These are phyloP conservation scores for Epicoccum nigrum DNA, from an alignment of 2,329 filamentous ascomycete genomes.

Conservation along the genomic window DNA sequence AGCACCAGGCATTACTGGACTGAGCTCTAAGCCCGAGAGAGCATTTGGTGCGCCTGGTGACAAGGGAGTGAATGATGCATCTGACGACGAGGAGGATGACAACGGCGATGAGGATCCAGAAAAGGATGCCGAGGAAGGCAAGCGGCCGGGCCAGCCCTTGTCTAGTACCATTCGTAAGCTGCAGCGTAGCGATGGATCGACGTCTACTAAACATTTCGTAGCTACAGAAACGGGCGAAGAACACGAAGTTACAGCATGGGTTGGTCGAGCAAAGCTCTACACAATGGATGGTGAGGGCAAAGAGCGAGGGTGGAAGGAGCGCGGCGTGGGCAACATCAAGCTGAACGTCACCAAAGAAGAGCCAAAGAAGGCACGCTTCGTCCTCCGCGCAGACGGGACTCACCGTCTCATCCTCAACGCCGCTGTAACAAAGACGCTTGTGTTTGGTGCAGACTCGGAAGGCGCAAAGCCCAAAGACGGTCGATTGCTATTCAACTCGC, in stretches of 20 bases:
- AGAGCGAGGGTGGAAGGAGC: slow-evolving; percentile 81
- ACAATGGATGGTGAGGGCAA: slow-evolving; percentile 66
- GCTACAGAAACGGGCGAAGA: slow-evolving; percentile 87
- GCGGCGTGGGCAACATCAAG: slow-evolving; percentile 82
- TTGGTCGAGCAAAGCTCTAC: slow-evolving; percentile 83
- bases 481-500: slow-evolving; percentile 67
- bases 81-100: slow-evolving; percentile 58
- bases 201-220: slow-evolving; percentile 22
- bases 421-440: slow-evolving; percentile 76
- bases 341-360: slow-evolving; percentile 63
- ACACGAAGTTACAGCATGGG: slow-evolving; percentile 75
- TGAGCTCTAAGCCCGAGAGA: slow-evolving; percentile 67
- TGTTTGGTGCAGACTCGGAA: slow-evolving; percentile 71
- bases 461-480: slow-evolving; percentile 72
- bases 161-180: slow-evolving; percentile 12
- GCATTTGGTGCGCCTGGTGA: slow-evolving; percentile 78
- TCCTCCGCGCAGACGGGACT: slow-evolving; percentile 91
- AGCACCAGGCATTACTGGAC: slow-evolving; percentile 53
- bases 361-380: slow-evolving; percentile 67
- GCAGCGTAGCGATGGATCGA: neutral
- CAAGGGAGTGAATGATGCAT: slow-evolving; percentile 54
- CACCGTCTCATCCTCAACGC: slow-evolving; percentile 87
- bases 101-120: slow-evolving; percentile 51
- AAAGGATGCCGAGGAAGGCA: slow-evolving; percentile 42
- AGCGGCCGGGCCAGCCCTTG: slow-evolving; percentile 15